Conservation (phyloP, 805 yeast species). For the Barnettozyma populi region DNA sequence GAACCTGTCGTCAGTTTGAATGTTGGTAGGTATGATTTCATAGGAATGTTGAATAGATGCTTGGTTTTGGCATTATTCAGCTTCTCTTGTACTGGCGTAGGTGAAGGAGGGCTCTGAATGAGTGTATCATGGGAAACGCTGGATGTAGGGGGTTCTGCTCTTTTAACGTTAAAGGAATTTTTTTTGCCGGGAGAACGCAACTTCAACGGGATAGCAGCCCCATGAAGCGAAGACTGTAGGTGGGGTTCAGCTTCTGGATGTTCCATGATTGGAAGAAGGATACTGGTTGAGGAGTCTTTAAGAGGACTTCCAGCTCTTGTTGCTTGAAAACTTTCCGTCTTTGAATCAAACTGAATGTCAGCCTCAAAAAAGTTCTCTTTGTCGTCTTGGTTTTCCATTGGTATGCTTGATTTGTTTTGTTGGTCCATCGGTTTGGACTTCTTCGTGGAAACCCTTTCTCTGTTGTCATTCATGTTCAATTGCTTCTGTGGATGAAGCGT, state of each 20-base stretch:
- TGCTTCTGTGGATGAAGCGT: neutral
- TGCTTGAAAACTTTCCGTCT: neutral
- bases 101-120: neutral
- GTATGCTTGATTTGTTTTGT: neutral
- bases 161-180: neutral
- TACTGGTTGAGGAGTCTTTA: neutral
- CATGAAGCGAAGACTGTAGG: neutral
- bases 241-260: neutral
- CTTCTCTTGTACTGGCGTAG: neutral
- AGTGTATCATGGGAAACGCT: neutral
- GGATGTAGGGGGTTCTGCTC: neutral
- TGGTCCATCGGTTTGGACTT: neutral
- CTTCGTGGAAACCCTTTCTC: neutral
- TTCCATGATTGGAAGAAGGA: neutral
- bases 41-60: constrained; percentile 3
- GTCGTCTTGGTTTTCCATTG: neutral
- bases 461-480: neutral
- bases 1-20: constrained; percentile 4
- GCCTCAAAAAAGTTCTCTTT: neutral
- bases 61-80: neutral
- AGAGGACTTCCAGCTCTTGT: neutral
- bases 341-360: neutral
- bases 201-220: neutral
- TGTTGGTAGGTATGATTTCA: constrained; percentile 5
- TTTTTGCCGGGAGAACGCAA: neutral